Conservation (phyloP, 2,329 filamentous ascomycete species). For the Rachicladosporium sp. region DNA sequence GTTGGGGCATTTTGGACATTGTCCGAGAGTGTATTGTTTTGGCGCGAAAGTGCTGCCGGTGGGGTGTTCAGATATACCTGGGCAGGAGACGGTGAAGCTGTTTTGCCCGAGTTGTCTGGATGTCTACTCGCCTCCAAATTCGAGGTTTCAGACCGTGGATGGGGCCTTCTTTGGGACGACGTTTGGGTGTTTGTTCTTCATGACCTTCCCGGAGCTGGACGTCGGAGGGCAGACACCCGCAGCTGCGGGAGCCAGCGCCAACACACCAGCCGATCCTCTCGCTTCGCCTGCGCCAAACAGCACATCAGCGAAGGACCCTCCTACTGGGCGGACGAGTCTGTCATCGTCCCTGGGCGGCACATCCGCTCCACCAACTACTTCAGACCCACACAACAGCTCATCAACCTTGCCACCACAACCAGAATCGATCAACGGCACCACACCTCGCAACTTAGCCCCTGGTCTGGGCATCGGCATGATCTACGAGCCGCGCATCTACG, state of each 20-base stretch:
- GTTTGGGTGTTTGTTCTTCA: constrained; percentile 92
- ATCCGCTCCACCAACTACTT: neutral
- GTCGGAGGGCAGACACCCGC: constrained; percentile 37
- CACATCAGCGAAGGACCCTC: no score
- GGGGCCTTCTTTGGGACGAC: constrained; percentile 97
- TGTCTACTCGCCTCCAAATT: constrained; percentile 94
- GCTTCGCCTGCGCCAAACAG: constrained; percentile 1
- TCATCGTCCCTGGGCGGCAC: no score
- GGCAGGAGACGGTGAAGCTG: constrained; percentile 94
- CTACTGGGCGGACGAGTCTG: no score
- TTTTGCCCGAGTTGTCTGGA: constrained; percentile 96
- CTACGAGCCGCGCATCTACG: constrained; percentile 93
- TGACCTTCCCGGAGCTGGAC: constrained; percentile 95
- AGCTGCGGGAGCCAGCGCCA: neutral
- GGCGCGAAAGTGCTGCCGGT: constrained; percentile 84
- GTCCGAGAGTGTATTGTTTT: constrained; percentile 87
- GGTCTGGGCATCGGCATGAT: constrained; percentile 71
- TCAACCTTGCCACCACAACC: constrained; percentile 33
- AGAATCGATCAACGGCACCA: constrained; percentile 66
- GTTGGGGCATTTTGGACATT: constrained; percentile 86
- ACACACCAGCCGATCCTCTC: constrained; percentile 8
- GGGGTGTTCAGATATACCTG: constrained; percentile 84
- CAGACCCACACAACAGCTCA: constrained; percentile 3
- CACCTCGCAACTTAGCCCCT: constrained; percentile 74
- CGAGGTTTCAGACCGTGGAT: constrained; percentile 91